Percentiles rank a stretch among this genome's conserved stretches.
These are phyloP conservation scores for Bryopsis sp. DNA, from an alignment of 139 green algal genomes.

Conservation along the genomic window DNA sequence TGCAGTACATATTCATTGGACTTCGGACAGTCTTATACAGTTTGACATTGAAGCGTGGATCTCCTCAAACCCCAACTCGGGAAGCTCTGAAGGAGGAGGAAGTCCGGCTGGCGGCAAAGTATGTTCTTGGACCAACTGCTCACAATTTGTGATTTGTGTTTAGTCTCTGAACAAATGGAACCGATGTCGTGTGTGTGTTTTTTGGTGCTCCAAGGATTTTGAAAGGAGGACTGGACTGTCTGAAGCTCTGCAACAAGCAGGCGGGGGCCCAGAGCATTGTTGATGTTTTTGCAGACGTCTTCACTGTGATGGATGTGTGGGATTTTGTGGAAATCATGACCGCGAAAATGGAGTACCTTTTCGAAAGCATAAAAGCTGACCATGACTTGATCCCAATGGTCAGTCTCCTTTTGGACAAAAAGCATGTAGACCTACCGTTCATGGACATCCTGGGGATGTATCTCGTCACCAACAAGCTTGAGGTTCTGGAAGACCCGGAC, in stretches of 20 bases:
- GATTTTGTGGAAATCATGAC: conserved; percentile 85
- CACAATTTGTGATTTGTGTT: too few species aligned
- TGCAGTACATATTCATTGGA: conserved; percentile 51
- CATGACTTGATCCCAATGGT: conserved; percentile 22
- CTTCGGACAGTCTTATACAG: conserved; percentile 60
- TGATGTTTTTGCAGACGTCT: conserved; percentile 70
- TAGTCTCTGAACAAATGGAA: conserved; percentile 12
- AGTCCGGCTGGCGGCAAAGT: conserved; percentile 11
- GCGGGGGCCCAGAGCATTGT: conserved; percentile 40
- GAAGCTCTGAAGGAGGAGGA: conserved; percentile 9
- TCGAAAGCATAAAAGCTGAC: conserved; percentile 21
- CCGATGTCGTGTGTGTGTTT: neutral
- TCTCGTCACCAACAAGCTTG: conserved; percentile 40
- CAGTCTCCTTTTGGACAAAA: conserved; percentile 22
- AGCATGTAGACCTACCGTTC: conserved; percentile 3
- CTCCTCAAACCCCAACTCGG: conserved; percentile 28
- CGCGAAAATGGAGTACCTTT: conserved; percentile 43
- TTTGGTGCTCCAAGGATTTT: conserved; percentile 19
- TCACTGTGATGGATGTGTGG: conserved; percentile 64
- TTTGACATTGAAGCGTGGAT: conserved; percentile 26
- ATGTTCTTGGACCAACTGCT: conserved; percentile 2
- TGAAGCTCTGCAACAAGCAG: conserved; percentile 10
- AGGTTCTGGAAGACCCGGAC: conserved; percentile 27
- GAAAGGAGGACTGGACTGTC: neutral
- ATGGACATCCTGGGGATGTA: conserved; percentile 25